Percentiles rank a stretch among this genome's conserved stretches.
Evolutionary conservation across 1,139 yeast genomes (phyloP).

Genomic region (Pichia cactophila): DNA sequence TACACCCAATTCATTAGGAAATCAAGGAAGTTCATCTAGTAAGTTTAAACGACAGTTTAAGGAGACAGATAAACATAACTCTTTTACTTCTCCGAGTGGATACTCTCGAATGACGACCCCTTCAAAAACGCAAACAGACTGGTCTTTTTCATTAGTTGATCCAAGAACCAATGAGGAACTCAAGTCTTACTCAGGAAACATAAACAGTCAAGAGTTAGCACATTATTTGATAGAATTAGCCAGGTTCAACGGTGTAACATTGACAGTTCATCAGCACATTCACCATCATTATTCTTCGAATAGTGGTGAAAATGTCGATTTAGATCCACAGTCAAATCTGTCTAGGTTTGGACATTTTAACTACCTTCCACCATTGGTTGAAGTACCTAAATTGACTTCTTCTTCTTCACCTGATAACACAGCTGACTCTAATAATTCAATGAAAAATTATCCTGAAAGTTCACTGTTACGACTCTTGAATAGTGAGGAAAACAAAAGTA

Average conservation of each 20-base stretch:
- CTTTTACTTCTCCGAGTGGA: constrained; percentile 6
- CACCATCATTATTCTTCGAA: constrained; percentile 57
- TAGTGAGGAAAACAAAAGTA: constrained; percentile 12
- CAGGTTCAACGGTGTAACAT: constrained; percentile 46
- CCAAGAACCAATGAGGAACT: constrained; percentile 27
- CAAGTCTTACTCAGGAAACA: constrained; percentile 36
- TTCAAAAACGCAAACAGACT: constrained; percentile 23
- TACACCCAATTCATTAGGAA: neutral
- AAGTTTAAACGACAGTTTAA: neutral
- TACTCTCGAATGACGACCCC: constrained; percentile 18
- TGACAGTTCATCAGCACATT: constrained; percentile 80
- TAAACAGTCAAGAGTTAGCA: constrained; percentile 45
- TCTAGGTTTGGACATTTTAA: constrained; percentile 64
- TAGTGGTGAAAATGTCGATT: constrained; percentile 28
- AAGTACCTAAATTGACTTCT: constrained; percentile 61
- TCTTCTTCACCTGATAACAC: constrained; percentile 37
- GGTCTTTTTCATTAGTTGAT: constrained; percentile 24
- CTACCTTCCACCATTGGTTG: constrained; percentile 62
- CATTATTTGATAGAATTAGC: constrained; percentile 57
- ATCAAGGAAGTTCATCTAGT: neutral
- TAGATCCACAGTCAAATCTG: constrained; percentile 51
- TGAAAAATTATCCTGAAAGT: constrained; percentile 30
- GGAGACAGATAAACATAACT: neutral
- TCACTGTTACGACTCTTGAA: constrained; percentile 39
- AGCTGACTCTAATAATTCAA: constrained; percentile 23